Evolutionary conservation across 2,329 filamentous ascomycete genomes (phyloP).

Genomic region (Sclerotinia sclerotiorum): DNA sequence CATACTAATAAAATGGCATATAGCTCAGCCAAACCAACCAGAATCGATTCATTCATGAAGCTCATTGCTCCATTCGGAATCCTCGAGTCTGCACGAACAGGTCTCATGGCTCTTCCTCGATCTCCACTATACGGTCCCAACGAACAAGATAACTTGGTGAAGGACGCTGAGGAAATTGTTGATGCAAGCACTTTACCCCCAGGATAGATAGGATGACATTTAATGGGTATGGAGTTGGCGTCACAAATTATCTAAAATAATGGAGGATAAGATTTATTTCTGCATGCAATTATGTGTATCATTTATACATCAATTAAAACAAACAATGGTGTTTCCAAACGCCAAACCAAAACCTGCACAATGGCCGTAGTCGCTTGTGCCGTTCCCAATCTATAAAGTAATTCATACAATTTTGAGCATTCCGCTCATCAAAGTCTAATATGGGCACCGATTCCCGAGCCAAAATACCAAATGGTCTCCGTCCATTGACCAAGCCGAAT

Average conservation of each 20-base stretch:
- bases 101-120: constrained; percentile 93
- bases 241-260: constrained; percentile 23
- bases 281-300: constrained; percentile 21
- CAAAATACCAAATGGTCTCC: constrained; percentile 69
- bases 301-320: constrained; percentile 19
- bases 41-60: constrained; percentile 98
- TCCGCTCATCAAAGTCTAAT: constrained; percentile 48
- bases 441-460: constrained; percentile 68
- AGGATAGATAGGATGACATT: constrained; percentile 56
- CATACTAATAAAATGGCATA: constrained; percentile 26
- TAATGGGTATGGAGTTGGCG: constrained; percentile 33
- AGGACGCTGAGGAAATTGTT: constrained; percentile 92
- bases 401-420: constrained; percentile 2
- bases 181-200: constrained; percentile 92
- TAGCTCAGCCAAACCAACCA: constrained; percentile 79
- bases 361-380: background rate
- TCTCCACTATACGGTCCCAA: constrained; percentile 78
- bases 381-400: background rate
- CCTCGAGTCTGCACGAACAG: constrained; percentile 90
- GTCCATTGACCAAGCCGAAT: constrained; percentile 74
- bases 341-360: constrained; percentile 7
- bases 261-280: constrained; percentile 28
- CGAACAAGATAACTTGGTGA: constrained; percentile 63
- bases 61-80: constrained; percentile 93
- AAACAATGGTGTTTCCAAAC: constrained; percentile 12